Evolutionary conservation across 2,329 filamentous ascomycete genomes (phyloP).

Genomic region (Fusarium irregulare): DNA sequence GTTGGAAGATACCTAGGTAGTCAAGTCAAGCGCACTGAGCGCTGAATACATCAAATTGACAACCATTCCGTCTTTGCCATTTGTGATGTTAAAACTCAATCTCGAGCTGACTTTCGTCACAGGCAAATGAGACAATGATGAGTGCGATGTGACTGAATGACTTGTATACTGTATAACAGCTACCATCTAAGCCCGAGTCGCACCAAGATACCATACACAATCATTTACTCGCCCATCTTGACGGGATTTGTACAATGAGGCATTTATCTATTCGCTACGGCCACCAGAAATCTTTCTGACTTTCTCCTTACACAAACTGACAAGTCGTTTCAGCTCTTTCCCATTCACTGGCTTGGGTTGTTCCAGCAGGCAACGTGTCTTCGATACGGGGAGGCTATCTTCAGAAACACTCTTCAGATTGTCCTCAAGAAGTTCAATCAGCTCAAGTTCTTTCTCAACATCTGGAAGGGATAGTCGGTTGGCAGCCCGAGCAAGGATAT

Average conservation of each 20-base stretch:
- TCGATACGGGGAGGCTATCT: slow-evolving; percentile 42
- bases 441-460: background rate
- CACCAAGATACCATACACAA: slow-evolving; percentile 21
- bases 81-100: background rate
- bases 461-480: slow-evolving; percentile 16
- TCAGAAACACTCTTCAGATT: slow-evolving; percentile 33
- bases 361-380: slow-evolving; percentile 46
- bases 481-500: background rate
- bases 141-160: slow-evolving; percentile 9
- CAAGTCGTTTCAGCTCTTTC: slow-evolving; percentile 47
- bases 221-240: background rate
- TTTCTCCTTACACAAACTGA: slow-evolving; percentile 47
- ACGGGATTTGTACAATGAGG: background rate
- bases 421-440: background rate
- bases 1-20: slow-evolving; percentile 9
- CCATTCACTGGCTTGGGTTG: slow-evolving; percentile 49
- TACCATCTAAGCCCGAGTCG: slow-evolving; percentile 15
- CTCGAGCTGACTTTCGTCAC: background rate
- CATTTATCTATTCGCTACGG: slow-evolving; percentile 26
- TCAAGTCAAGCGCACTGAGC: slow-evolving; percentile 21
- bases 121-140: background rate
- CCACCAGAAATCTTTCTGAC: slow-evolving; percentile 38
- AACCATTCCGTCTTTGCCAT: background rate
- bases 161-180: slow-evolving; percentile 27
- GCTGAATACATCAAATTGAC: slow-evolving; percentile 5